phyloP scores from a whole-genome alignment of 192 early-diverging fungal species.

The Gryganskiella cystojenkinii region DNA sequence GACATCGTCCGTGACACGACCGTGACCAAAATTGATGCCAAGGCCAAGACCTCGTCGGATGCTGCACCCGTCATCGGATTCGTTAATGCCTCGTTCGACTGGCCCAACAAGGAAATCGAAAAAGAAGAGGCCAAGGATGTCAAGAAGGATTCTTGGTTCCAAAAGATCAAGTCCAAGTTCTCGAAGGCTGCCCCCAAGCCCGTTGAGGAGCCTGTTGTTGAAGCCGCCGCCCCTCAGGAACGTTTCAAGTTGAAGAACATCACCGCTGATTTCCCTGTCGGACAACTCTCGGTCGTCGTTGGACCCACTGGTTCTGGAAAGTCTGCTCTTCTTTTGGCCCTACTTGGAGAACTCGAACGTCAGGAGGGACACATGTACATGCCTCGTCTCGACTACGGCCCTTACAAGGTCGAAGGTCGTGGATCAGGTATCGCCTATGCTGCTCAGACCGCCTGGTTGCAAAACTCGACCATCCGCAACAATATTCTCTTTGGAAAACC shows the following conservation, averaged over 20 bases:
- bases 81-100: conserved; percentile 68
- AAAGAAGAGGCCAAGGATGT: conserved; percentile 5
- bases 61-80: conserved; percentile 63
- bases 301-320: conserved; percentile 96
- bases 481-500: conserved; percentile 90
- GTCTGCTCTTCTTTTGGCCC: conserved; percentile 79
- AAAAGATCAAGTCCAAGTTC: conserved; percentile 29
- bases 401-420: conserved; percentile 21
- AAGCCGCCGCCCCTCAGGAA: conserved; percentile 14
- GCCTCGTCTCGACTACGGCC: conserved; percentile 56
- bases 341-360: conserved; percentile 84
- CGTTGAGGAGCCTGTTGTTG: conserved; percentile 20
- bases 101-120: conserved; percentile 48
- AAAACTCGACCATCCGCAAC: conserved; percentile 79
- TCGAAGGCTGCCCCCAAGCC: conserved; percentile 10
- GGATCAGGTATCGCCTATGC: conserved; percentile 82
- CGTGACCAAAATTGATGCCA: neutral
- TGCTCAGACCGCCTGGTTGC: conserved; percentile 77
- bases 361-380: conserved; percentile 55
- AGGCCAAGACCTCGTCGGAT: neutral
- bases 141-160: conserved; percentile 21
- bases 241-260: conserved; percentile 72
- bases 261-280: conserved; percentile 72
- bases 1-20: neutral
- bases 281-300: conserved; percentile 80